Conservation (phyloP, 805 yeast species). For the Saccharomycopsis sp. region DNA sequence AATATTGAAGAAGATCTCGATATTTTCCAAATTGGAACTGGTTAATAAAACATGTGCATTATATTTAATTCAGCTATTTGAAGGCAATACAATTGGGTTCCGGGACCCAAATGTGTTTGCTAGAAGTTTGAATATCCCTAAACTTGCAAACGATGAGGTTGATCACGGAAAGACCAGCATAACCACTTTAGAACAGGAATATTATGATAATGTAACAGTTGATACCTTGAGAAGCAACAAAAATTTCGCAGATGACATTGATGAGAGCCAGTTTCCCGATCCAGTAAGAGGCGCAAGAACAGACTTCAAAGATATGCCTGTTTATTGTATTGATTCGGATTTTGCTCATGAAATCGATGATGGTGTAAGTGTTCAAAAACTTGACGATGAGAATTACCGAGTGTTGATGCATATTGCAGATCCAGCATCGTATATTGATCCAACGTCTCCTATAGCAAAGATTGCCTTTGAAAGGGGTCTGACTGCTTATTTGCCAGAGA, state of each 20-base stretch:
- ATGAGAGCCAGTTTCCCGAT: conserved; percentile 11
- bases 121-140: conserved; percentile 26
- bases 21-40: conserved; percentile 35
- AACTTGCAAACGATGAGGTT: conserved; percentile 46
- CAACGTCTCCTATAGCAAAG: conserved; percentile 29
- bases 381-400: conserved; percentile 29
- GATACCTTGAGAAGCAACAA: conserved; percentile 4
- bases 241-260: conserved; percentile 9
- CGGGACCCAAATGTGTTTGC: background rate
- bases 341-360: conserved; percentile 90
- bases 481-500: conserved; percentile 70
- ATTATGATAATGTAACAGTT: conserved; percentile 31
- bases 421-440: conserved; percentile 60
- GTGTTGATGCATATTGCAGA: conserved; percentile 79
- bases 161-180: conserved; percentile 37
- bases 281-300: conserved; percentile 28
- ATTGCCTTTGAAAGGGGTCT: conserved; percentile 56
- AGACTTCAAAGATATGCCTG: conserved; percentile 41
- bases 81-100: background rate
- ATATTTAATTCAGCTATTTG: conserved; percentile 34
- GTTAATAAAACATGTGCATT: conserved; percentile 48
- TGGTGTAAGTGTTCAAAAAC: conserved; percentile 60
- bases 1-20: conserved; percentile 29
- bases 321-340: conserved; percentile 78
- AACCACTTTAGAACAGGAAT: conserved; percentile 39